Conservation (phyloP, 148 eudicot genomes). For the Spergularia bocconei region DNA sequence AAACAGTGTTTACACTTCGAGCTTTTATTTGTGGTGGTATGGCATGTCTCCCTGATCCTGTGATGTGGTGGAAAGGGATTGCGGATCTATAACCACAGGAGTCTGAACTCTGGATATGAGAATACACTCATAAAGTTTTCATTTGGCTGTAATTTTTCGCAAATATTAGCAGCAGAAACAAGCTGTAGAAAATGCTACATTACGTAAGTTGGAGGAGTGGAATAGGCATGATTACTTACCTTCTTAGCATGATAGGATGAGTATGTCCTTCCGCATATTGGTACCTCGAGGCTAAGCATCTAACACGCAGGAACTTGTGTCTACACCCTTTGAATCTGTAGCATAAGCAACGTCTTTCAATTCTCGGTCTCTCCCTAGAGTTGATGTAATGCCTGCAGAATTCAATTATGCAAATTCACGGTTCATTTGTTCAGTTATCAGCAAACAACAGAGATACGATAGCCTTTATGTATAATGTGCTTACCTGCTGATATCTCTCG, state of each 20-base stretch:
- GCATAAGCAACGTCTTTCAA: not conserved
- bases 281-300: slow-evolving; percentile 1
- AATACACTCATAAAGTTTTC: too few species aligned
- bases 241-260: not conserved
- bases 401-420: not conserved
- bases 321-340: not conserved
- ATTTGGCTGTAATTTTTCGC: too few species aligned
- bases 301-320: slow-evolving; percentile 17
- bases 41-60: too few species aligned
- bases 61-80: too few species aligned
- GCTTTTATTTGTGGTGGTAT: too few species aligned
- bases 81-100: too few species aligned
- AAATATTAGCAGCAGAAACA: too few species aligned
- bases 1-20: too few species aligned
- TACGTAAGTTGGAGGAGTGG: too few species aligned
- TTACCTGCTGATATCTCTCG: slow-evolving; percentile 20
- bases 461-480: slow-evolving; percentile 19
- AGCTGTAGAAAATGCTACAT: too few species aligned
- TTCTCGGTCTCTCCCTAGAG: not conserved
- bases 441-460: not conserved
- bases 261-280: not conserved
- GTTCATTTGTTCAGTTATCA: not conserved
- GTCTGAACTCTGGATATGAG: too few species aligned
- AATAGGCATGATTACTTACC: not conserved
- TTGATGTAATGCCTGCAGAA: slow-evolving; percentile 14